Percentiles rank a stretch among this genome's conserved stretches.
Evolutionary conservation across 169 alveolate species (phyloP).

Genomic region (Eimeria sp.): DNA sequence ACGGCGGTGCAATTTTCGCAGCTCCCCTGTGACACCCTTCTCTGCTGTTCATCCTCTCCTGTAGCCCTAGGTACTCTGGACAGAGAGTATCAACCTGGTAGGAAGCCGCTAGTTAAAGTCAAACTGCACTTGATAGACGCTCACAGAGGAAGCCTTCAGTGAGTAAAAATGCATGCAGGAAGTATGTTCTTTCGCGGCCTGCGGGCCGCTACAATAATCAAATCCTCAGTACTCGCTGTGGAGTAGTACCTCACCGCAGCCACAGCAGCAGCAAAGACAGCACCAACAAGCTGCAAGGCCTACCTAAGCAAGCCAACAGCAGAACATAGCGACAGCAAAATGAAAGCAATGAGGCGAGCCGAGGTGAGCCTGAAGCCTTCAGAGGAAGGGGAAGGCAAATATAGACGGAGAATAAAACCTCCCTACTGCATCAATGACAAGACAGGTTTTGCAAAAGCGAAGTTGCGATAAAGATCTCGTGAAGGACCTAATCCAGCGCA

Average conservation of each 20-base stretch:
- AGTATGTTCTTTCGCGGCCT: background rate
- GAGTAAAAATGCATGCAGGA: background rate
- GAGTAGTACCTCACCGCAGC: background rate
- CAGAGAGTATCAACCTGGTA: background rate
- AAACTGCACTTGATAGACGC: background rate
- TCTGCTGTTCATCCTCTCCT: background rate
- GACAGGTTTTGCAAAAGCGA: background rate
- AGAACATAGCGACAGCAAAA: background rate
- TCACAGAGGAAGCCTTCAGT: background rate
- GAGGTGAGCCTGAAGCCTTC: background rate
- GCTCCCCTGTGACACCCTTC: background rate
- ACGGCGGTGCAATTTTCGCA: background rate
- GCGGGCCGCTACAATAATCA: background rate
- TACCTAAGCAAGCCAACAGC: background rate
- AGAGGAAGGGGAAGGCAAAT: background rate
- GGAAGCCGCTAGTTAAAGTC: background rate
- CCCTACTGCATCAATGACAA: background rate
- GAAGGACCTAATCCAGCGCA: background rate
- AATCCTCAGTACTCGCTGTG: background rate
- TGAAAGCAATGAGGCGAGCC: background rate
- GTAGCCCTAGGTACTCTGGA: background rate
- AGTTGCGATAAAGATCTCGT: background rate
- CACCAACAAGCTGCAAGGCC: background rate
- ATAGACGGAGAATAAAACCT: background rate
- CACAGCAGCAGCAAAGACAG: background rate